These are phyloP conservation scores for Thalassiosira exigua DNA, from an alignment of 352 stramenopile genomes.

Conservation along the genomic window DNA sequence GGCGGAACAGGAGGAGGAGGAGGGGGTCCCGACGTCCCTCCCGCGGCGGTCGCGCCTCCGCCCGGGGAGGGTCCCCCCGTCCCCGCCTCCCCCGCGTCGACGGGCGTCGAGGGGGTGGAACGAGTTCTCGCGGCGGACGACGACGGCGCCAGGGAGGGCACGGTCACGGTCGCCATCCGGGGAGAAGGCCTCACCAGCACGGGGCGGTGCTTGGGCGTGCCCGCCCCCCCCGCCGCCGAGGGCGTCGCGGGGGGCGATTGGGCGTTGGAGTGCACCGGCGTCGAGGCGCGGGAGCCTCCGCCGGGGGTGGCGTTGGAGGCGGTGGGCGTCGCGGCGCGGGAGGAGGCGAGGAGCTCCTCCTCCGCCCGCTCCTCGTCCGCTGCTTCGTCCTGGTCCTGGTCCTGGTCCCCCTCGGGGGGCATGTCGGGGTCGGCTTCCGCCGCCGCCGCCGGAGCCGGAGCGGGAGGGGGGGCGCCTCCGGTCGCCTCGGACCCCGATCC, in stretches of 20 bases:
- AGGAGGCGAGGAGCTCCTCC: neutral
- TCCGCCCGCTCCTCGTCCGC: neutral
- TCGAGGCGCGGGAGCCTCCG: constrained; percentile 15
- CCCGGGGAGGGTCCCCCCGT: neutral
- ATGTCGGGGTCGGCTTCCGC: neutral
- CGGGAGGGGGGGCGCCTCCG: too few species aligned
- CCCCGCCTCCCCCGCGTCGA: neutral
- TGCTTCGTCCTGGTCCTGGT: neutral
- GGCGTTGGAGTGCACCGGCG: constrained; percentile 34
- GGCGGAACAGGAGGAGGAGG: neutral
- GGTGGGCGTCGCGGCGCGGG: neutral
- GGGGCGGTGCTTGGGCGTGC: neutral
- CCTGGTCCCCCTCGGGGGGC: neutral
- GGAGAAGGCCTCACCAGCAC: neutral
- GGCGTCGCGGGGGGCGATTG: neutral
- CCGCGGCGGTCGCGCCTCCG: neutral
- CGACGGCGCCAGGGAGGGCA: neutral
- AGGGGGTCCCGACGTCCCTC: neutral
- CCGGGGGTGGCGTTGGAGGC: neutral
- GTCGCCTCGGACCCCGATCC: neutral
- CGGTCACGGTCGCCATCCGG: neutral
- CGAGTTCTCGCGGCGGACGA: neutral
- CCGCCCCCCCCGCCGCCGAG: neutral
- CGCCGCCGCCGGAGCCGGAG: neutral
- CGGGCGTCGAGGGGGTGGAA: neutral